A percentile compares a stretch with the other conserved stretches of the same genome.
Conservation (phyloP, 768 basidiomycete genomes). For the Suillus cothurnatus region DNA sequence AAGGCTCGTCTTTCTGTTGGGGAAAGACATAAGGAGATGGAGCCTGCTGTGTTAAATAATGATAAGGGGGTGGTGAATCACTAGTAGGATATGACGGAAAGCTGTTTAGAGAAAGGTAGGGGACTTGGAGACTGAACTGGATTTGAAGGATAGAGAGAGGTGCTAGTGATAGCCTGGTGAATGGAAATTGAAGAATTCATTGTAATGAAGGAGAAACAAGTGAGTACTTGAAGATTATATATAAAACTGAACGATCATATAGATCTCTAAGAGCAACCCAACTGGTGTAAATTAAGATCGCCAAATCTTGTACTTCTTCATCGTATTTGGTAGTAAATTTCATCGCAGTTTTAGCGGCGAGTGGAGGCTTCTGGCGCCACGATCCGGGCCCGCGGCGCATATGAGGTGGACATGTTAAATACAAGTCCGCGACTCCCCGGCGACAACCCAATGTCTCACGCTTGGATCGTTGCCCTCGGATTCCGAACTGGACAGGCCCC, state of each 20-base stretch:
- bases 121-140: too few species aligned
- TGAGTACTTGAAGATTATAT: too few species aligned
- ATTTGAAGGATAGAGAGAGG: too few species aligned
- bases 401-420: neutral
- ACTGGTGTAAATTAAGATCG: constrained; percentile 4
- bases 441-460: neutral
- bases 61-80: constrained; percentile 11
- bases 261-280: too few species aligned
- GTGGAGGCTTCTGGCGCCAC: constrained; percentile 1
- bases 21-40: constrained; percentile 17
- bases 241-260: too few species aligned
- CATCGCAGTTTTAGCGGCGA: neutral
- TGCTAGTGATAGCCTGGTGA: neutral
- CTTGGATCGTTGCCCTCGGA: neutral
- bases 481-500: neutral
- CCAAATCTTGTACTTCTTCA: constrained; percentile 3
- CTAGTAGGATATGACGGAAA: neutral
- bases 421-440: neutral
- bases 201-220: neutral
- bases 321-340: too few species aligned
- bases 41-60: constrained; percentile 1
- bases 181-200: neutral
- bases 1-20: constrained; percentile 2
- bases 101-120: neutral
- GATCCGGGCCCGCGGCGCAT: constrained; percentile 4